Base-by-base conservation (phyloP, 1,284 basidiomycete genomes). In the Cutaneotrichosporon cavernicola region DNA sequence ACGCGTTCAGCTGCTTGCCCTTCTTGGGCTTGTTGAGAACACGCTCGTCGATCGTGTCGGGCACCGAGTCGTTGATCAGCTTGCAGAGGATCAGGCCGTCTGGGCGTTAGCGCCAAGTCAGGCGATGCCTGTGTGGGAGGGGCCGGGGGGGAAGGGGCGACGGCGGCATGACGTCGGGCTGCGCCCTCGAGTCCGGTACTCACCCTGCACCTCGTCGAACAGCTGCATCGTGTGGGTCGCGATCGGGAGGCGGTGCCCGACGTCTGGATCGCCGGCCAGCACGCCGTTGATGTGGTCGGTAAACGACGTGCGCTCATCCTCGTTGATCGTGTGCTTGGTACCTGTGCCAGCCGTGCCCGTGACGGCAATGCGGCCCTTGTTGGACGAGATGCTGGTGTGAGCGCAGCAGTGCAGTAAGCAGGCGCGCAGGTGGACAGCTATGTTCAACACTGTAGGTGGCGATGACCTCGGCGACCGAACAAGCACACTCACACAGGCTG, bases 181-280 rank as follows among this genome's bases (percentile, higher is more conserved):
- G 26, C 22, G 6, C 10, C 32, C 46, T 21, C 36, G 11, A 34
- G 22, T 8, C 31, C 47, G 10, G 18, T 26, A 72, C 80, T 59
- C 61, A 84, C 84, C 84, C 76, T 89, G 87, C 80, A 89, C 91
- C 80, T 99, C 96, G 79, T 99, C 97, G 73, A 99, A 99, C 63
- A 99, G 86, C 75, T 99, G 97, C 92, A 99, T 97, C 30, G 93
- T 98, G 70, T 93, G 86, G n/a, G 93, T 96, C 0, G 95, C 94
- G 71, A 99, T 95, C 13, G 95, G 96, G 64, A 95, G 85, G 49
- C 93, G 86, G 65, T 84, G 81, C 22, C 88, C 89, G 58, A 99
- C 85, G 79, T 97, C 94, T 21, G 86, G 77, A 77, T 99, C 97
- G 60, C 91, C 92, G 71, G 90, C 91, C 60, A 99, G 87, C 46